A percentile compares a stretch with the other conserved stretches of the same genome.
Evolutionary conservation across 306 rosid genomes (phyloP).

Genomic region (Fagus sylvatica): DNA sequence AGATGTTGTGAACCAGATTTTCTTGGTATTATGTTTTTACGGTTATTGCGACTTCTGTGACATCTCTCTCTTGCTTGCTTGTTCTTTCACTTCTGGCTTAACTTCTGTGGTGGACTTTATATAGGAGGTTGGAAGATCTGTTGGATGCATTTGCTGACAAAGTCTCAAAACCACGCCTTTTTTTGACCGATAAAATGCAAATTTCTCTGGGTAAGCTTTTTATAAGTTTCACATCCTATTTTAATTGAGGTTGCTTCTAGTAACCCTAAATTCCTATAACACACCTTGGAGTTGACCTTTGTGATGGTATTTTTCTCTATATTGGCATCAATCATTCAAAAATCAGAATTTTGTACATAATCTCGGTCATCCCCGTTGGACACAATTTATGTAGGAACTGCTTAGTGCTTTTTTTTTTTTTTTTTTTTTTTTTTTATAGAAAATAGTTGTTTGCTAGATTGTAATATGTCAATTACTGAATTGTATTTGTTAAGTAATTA

Average conservation of each 20-base stretch:
- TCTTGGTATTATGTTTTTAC: not conserved
- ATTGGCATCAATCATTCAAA: not conserved
- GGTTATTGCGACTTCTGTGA: not conserved
- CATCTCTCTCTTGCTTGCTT: not conserved
- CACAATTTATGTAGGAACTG: slow-evolving; percentile 7
- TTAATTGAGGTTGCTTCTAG: not conserved
- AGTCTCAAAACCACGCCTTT: slow-evolving; percentile 86
- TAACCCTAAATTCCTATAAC: slow-evolving; percentile 6
- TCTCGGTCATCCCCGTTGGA: not conserved
- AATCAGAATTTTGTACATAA: not conserved
- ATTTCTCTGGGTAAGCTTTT: slow-evolving; percentile 77
- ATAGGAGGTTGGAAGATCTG: slow-evolving; percentile 78
- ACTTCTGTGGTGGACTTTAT: slow-evolving; percentile 27
- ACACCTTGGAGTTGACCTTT: not conserved
- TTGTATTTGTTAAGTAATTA: slow-evolving; percentile 22
- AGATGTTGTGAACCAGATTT: not conserved
- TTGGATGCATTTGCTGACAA: slow-evolving; percentile 89
- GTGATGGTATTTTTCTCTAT: not conserved
- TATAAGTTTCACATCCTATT: slow-evolving; percentile 8
- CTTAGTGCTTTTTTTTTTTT: not conserved
- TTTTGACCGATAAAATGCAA: slow-evolving; percentile 84
- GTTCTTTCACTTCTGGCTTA: not conserved
- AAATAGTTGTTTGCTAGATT: slow-evolving; percentile 1
- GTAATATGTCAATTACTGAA: slow-evolving; percentile 3
- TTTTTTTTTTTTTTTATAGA: not conserved